Evolutionary conservation across 306 rosid genomes (phyloP).

Genomic region (Vigna hirtella): DNA sequence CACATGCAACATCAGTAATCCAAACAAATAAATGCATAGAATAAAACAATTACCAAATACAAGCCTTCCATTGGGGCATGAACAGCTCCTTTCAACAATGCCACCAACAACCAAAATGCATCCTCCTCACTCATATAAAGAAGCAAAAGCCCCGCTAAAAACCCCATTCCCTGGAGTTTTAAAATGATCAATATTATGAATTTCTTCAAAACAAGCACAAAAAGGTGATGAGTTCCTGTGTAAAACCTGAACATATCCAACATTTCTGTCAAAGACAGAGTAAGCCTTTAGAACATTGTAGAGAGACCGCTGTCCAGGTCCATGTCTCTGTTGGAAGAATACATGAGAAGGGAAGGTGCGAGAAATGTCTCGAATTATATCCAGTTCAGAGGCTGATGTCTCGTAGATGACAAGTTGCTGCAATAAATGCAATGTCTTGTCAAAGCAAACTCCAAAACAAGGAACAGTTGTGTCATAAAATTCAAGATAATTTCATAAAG

Average conservation of each 20-base stretch:
- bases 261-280: conserved; percentile 94
- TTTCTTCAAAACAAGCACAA: conserved; percentile 11
- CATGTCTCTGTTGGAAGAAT: conserved; percentile 98
- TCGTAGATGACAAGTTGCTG: conserved; percentile 99
- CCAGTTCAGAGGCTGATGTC: conserved; percentile 95
- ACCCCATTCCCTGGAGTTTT: conserved; percentile 96
- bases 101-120: conserved; percentile 97
- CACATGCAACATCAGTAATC: conserved; percentile 17
- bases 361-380: conserved; percentile 95
- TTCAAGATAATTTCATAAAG: conserved; percentile 25
- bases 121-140: conserved; percentile 99
- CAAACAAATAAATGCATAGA: conserved; percentile 6
- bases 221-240: conserved; percentile 29
- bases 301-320: conserved; percentile 98
- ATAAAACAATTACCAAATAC: conserved; percentile 68
- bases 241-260: conserved; percentile 98
- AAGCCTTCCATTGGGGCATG: conserved; percentile 99
- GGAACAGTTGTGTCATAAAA: conserved; percentile 3
- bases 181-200: conserved; percentile 43
- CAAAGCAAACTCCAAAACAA: conserved; percentile 35
- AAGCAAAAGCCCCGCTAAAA: conserved; percentile 93
- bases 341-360: conserved; percentile 98
- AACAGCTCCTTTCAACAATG: conserved; percentile 95
- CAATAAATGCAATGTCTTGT: conserved; percentile 45
- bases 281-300: conserved; percentile 97